Evolutionary conservation across 768 basidiomycete genomes (phyloP), one percentile per base, ranked within the genome.

Genomic region (Floccularia luteovirens): DNA sequence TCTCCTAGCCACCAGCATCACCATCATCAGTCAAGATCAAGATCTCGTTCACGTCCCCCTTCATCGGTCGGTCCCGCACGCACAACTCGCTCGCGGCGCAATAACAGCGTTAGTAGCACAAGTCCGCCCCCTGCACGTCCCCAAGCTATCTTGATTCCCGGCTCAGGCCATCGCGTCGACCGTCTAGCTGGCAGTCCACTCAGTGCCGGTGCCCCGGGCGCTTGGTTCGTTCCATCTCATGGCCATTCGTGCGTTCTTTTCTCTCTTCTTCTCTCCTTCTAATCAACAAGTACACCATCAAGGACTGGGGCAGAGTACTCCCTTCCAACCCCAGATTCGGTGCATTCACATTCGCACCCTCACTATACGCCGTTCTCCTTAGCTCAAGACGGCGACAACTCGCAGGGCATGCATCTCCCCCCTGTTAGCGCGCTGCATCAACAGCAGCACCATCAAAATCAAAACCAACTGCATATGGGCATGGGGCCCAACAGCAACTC

Each of bases 111-210:
- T 33, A 74, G 72, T 44, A 71, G 75, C 10, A 76, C 68, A 32
- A 71, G 56, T 43, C 81, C 70, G 37, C 79, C 74, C 28, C 67
- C 69, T 0, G 53, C 49, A 10, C 64, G 74, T 16, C 79, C 81
- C 0, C 78, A 80, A 47, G 81, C 81, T 7, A 86, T 88, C 54
- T 63, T 84, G 36, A 87, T 87, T 48, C 85, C 81, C 5, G 60
- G 52, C 21, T 31, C 51, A 39, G 0, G 41, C 14, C 32, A 42
- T 2, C 31, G 43, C 4, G 31, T 22, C 28, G 48, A 54, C 35
- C 48, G 53, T 23, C 43, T 43, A 13, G 48, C 48, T 38, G 52
- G 48, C 34, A 41, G 40, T 28, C 39, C 36, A 17, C 31, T 39
- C 13, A 28, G 50, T 56, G 8, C 14, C 14, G 27, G 27, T 28